Evolutionary conservation across 2,329 filamentous ascomycete species (phyloP), one percentile per base, ranked within the genome.

Genomic region (Cryphonectria japonica): DNA sequence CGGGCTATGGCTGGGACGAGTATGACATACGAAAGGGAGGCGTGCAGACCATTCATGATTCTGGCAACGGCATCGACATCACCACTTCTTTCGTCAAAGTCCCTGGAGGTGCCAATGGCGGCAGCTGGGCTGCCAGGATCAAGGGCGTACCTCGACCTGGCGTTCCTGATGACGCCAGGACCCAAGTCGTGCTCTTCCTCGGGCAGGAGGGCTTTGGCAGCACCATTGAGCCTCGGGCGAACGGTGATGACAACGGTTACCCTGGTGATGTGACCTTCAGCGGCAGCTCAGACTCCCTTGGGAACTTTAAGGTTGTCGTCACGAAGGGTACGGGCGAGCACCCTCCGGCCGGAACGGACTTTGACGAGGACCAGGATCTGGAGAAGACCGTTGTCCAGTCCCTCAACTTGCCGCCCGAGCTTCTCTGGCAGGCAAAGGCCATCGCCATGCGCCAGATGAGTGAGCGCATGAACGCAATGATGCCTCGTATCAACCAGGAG

Each of bases 1-100:
- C 90, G 64, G 95, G 95, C 69, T 99, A 99, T 80, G 96, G 96
- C 73, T 99, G 96, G 96, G 95, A 98, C 77, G 93, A 97, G 79
- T 99, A 97, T 80, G 96, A 99, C 81, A 91, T 94, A 32, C 88
- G 96, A 71, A 92, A 87, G 70, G 96, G 96, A 73, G 96, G 96
- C 69, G 86, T 93, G 32, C 94, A 99, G 82, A 93, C 92, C 0
- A 95, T 99, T 72, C 94, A 97, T 78, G 96, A 99, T 80, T 90
- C 91, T 68, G 92, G 89, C 65, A 99, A 99, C 82, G 88, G 88
- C 70, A 87, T 99, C 75, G 95, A 98, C 82, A 88, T 99, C 73
- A 97, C 93, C 11, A 98, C 95, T 60, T 93, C 93, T 67, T 98
- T 98, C 81, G 90, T 98, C 78, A 99, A 98, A 82, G 87, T 97